Conservation (phyloP, 2,329 filamentous ascomycete species). For the Phoma sp. region DNA sequence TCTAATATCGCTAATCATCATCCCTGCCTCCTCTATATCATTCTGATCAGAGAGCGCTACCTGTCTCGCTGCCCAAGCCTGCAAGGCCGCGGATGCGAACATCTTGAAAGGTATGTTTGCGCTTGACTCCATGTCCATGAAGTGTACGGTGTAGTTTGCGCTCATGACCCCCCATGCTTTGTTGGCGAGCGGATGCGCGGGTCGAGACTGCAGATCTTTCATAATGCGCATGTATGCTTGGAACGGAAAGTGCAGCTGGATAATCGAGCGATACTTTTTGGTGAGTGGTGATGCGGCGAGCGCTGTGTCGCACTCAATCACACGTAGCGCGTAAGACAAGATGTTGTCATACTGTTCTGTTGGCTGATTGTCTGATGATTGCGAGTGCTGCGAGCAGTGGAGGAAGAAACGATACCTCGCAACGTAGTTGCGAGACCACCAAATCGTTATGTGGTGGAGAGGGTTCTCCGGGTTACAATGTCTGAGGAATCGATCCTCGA, state of each 20-base stretch:
- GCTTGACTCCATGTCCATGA: conserved; percentile 23
- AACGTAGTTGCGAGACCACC: conserved; percentile 53
- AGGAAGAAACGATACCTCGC: conserved; percentile 60
- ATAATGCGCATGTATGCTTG: conserved; percentile 56
- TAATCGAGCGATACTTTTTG: conserved; percentile 53
- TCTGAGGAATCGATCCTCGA: conserved; percentile 49
- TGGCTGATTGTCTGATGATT: conserved; percentile 19
- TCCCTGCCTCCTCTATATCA: no score
- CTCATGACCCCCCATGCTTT: conserved; percentile 55
- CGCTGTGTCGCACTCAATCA: conserved; percentile 57
- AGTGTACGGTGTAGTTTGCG: conserved; percentile 53
- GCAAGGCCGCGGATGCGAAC: conserved; percentile 66
- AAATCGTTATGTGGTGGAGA: conserved; percentile 56
- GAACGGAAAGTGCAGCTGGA: conserved; percentile 56
- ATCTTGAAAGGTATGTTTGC: conserved; percentile 39
- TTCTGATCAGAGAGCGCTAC: no score
- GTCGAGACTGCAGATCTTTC: conserved; percentile 51
- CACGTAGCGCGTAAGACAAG: conserved; percentile 42
- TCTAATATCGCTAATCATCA: no score
- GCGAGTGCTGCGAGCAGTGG: conserved; percentile 47
- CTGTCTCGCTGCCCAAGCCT: conserved; percentile 47
- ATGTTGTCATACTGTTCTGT: conserved; percentile 32
- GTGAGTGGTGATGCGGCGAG: conserved; percentile 52
- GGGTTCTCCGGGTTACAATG: conserved; percentile 34
- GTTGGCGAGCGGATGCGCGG: conserved; percentile 42